phyloP scores from a whole-genome alignment of 805 yeast species.

The Candida maris region DNA sequence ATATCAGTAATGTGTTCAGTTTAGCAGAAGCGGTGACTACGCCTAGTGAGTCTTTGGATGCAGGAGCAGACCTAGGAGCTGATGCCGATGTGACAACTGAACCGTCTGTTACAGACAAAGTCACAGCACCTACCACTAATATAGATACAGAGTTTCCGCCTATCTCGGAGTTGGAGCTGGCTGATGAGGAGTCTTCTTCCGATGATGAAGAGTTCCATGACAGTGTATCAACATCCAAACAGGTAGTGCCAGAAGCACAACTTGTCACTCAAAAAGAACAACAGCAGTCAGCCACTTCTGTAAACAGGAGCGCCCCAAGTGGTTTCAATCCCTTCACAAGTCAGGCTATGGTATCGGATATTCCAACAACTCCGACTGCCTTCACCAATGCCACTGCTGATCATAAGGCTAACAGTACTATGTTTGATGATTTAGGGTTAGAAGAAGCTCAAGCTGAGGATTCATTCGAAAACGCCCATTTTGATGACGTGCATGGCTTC shows the following conservation, averaged over 20 bases:
- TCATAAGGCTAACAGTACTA: slow-evolving; percentile 10
- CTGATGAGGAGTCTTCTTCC: slow-evolving; percentile 47
- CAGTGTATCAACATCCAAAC: slow-evolving; percentile 18
- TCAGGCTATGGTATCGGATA: slow-evolving; percentile 5
- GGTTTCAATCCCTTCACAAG: slow-evolving; percentile 22
- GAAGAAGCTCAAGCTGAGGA: slow-evolving; percentile 32
- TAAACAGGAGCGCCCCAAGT: background rate
- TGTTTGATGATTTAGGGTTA: slow-evolving; percentile 35
- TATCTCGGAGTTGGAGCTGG: slow-evolving; percentile 50
- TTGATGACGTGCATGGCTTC: slow-evolving; percentile 34
- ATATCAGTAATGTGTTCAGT: too few relatives aligned
- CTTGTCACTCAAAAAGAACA: slow-evolving; percentile 1
- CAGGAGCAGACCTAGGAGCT: too few relatives aligned
- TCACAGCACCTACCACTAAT: slow-evolving; percentile 3
- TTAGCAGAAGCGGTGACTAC: background rate
- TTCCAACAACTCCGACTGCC: slow-evolving; percentile 18
- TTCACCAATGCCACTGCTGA: slow-evolving; percentile 15
- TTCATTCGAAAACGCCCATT: slow-evolving; percentile 29
- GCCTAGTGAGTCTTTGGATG: background rate
- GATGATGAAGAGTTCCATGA: slow-evolving; percentile 40
- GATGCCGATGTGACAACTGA: slow-evolving; percentile 1
- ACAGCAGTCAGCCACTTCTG: slow-evolving; percentile 8
- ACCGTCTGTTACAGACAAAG: background rate
- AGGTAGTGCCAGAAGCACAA: slow-evolving; percentile 2
- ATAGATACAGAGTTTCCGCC: slow-evolving; percentile 58